A percentile compares a stretch with the other conserved stretches of the same genome.
phyloP scores from a whole-genome alignment of 129 eudicot genomes.

The Helianthus annuus region DNA sequence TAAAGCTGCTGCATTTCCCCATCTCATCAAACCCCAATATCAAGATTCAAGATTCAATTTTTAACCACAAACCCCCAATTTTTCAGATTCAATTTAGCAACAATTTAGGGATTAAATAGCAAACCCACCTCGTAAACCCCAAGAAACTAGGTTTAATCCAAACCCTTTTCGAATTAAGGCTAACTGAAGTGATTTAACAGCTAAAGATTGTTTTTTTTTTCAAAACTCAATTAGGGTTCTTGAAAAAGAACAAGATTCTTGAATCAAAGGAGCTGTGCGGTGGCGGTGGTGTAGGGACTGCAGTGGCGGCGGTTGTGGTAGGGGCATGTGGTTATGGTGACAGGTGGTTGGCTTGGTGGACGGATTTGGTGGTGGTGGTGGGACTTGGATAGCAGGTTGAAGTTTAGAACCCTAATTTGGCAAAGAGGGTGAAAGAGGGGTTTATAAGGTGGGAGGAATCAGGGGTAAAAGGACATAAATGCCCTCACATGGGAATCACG shows the following conservation, averaged over 20 bases:
- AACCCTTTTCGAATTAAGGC: slow-evolving; percentile 27
- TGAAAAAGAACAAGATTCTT: slow-evolving; percentile 22
- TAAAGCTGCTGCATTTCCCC: slow-evolving; percentile 96
- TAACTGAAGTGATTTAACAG: slow-evolving; percentile 2
- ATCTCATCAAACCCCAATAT: slow-evolving; percentile 46
- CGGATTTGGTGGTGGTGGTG: no score
- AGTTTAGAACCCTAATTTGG: no score
- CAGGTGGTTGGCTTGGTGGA: no score
- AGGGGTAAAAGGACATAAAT: no score
- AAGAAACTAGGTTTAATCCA: slow-evolving; percentile 3
- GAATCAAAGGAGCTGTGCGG: slow-evolving; percentile 2
- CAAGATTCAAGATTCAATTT: slow-evolving; percentile 1
- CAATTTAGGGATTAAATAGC: neutral
- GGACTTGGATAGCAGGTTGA: no score
- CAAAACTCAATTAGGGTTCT: slow-evolving; percentile 24
- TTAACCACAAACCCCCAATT: slow-evolving; percentile 17
- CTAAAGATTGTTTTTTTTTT: neutral
- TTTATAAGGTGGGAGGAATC: no score
- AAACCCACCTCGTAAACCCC: slow-evolving; percentile 13
- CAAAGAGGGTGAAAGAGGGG: no score
- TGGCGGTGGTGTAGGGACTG: no score
- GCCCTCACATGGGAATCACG: no score
- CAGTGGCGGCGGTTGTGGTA: no score
- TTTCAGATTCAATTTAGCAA: slow-evolving; percentile 20
- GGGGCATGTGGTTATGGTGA: no score